These are phyloP conservation scores for Neofusicoccum parvum DNA, from an alignment of 2,329 filamentous ascomycete genomes.

Conservation along the genomic window DNA sequence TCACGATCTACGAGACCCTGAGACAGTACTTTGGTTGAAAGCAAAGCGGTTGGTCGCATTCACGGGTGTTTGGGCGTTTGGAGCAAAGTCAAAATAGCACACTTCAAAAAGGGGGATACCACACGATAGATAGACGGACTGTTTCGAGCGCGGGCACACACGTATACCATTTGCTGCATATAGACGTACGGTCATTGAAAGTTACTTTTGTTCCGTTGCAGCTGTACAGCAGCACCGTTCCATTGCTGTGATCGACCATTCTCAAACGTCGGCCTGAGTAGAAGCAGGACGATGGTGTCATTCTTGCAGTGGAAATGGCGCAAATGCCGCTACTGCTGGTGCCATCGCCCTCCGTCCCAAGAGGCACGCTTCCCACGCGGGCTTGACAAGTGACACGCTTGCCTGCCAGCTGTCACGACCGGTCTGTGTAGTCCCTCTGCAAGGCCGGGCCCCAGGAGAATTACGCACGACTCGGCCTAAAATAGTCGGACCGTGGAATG, in stretches of 20 bases:
- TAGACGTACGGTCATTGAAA: background rate
- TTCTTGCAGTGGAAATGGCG: background rate
- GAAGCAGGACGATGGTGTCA: too few species aligned
- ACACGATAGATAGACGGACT: background rate
- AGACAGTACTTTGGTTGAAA: constrained; percentile 63
- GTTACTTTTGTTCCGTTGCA: background rate
- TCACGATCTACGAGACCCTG: constrained; percentile 89
- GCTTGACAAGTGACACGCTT: background rate
- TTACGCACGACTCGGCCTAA: background rate
- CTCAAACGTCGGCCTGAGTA: background rate
- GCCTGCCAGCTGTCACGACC: background rate
- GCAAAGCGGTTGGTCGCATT: background rate
- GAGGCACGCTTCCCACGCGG: background rate
- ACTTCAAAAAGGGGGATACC: background rate
- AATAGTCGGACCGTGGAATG: too few species aligned
- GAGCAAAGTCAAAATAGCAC: background rate
- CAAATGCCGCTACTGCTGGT: background rate
- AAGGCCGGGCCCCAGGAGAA: background rate
- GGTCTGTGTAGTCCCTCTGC: background rate
- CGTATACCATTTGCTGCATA: constrained; percentile 3
- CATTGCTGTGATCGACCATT: too few species aligned
- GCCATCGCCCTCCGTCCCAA: background rate
- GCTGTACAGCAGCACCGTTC: background rate
- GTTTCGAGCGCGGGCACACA: background rate
- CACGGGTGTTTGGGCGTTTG: background rate